Percentiles rank a stretch among this genome's conserved stretches.
Conservation (phyloP, 768 basidiomycete species). For the Boletus vermiculosoides region DNA sequence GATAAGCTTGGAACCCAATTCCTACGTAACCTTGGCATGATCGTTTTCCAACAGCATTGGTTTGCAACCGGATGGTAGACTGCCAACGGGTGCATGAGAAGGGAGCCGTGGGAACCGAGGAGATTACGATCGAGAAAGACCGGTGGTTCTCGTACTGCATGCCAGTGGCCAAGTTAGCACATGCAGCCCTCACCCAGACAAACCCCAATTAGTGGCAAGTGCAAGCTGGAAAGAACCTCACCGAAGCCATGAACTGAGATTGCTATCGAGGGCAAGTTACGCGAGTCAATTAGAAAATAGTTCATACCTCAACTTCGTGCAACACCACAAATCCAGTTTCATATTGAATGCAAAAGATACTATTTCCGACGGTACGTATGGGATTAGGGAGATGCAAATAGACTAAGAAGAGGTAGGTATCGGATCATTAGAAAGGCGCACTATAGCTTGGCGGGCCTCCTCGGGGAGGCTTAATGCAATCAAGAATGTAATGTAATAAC, state of each 20-base stretch:
- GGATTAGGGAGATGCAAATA: not conserved
- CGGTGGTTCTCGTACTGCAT: not conserved
- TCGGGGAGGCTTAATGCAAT: not conserved
- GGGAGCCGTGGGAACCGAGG: not conserved
- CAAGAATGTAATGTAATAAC: not conserved
- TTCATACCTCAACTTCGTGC: slow-evolving; percentile 14
- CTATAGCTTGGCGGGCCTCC: not conserved
- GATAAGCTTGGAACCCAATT: not conserved
- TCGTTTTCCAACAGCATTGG: not conserved
- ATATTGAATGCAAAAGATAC: not conserved
- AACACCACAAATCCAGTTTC: not conserved
- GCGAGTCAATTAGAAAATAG: not conserved
- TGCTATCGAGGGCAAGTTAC: not conserved
- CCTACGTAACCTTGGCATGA: slow-evolving; percentile 1
- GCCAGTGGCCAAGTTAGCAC: not conserved
- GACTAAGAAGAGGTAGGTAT: not conserved
- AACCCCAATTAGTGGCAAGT: not conserved
- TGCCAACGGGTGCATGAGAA: slow-evolving; percentile 4
- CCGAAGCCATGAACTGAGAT: not conserved
- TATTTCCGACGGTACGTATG: not conserved
- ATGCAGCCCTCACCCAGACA: not conserved
- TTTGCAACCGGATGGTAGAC: not conserved
- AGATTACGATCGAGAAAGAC: not conserved
- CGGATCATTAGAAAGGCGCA: not conserved
- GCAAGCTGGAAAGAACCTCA: not conserved